Evolutionary conservation across 2,329 filamentous ascomycete species (phyloP).

Genomic region (Ophiocordyceps polyrhachis-furcata): DNA sequence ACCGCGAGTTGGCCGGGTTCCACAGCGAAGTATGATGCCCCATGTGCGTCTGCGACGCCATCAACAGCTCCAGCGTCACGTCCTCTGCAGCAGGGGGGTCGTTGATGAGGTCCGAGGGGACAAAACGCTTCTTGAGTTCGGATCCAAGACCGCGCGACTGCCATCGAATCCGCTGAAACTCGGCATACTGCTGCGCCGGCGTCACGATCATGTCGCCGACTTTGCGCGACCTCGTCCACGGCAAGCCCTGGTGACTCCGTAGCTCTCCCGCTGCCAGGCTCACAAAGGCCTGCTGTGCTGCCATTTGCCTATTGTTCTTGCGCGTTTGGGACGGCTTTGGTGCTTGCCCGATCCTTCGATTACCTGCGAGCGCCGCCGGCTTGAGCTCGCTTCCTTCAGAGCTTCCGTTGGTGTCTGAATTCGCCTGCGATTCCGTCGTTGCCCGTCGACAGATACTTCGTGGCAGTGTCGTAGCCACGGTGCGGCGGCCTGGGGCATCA

Average conservation of each 20-base stretch:
- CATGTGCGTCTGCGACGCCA: constrained; percentile 74
- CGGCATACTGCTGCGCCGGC: constrained; percentile 19
- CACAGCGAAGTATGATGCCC: constrained; percentile 81
- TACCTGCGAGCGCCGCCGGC: not conserved
- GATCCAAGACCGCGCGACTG: constrained; percentile 31
- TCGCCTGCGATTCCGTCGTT: constrained; percentile 12
- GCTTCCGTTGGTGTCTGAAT: not conserved
- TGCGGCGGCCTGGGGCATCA: constrained; percentile 27
- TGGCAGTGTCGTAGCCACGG: constrained; percentile 25
- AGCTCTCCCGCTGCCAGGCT: constrained; percentile 16
- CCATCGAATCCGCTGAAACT: constrained; percentile 19
- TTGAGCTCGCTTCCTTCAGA: not conserved
- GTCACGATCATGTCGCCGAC: constrained; percentile 16
- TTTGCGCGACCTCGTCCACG: constrained; percentile 15
- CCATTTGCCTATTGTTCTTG: constrained; percentile 17
- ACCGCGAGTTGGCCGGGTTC: constrained; percentile 86
- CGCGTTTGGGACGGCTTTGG: constrained; percentile 8
- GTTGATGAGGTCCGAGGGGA: constrained; percentile 44
- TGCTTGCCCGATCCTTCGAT: not conserved
- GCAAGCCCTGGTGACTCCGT: constrained; percentile 13
- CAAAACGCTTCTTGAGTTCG: constrained; percentile 34
- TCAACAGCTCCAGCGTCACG: constrained; percentile 75
- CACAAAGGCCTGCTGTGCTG: constrained; percentile 14
- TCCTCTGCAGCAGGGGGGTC: constrained; percentile 62
- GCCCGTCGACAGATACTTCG: constrained; percentile 14